These are phyloP conservation scores for Phialophora expanda DNA, from an alignment of 2,329 filamentous ascomycete genomes.

Conservation along the genomic window DNA sequence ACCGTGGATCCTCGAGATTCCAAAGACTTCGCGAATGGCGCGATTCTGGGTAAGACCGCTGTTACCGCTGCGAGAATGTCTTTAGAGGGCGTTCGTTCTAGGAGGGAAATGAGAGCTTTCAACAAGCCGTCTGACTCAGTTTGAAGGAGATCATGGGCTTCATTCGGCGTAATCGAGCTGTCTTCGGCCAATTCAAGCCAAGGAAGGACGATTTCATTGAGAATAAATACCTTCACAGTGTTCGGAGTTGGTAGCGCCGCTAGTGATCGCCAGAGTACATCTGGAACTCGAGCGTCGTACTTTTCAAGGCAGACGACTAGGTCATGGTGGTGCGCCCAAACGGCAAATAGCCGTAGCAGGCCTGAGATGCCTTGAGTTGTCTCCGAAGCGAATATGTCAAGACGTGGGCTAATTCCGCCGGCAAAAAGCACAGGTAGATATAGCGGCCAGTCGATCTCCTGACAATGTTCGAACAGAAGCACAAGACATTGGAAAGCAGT, in stretches of 20 bases:
- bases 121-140: constrained; percentile 60
- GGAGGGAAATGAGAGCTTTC: constrained; percentile 78
- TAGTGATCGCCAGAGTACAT: constrained; percentile 74
- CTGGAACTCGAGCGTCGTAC: constrained; percentile 65
- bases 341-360: constrained; percentile 77
- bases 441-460: constrained; percentile 71
- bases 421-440: constrained; percentile 74
- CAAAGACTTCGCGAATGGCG: constrained; percentile 28
- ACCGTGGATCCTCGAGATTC: constrained; percentile 27
- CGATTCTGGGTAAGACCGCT: constrained; percentile 31
- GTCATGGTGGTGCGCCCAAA: constrained; percentile 73
- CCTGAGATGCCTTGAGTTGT: constrained; percentile 89
- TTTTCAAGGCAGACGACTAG: constrained; percentile 72
- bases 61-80: constrained; percentile 33
- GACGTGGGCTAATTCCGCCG: constrained; percentile 75
- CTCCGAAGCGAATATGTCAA: constrained; percentile 79
- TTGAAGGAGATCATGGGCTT: constrained; percentile 24
- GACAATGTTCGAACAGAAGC: constrained; percentile 75
- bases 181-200: constrained; percentile 28
- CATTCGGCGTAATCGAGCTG: constrained; percentile 66
- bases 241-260: constrained; percentile 76
- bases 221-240: constrained; percentile 80
- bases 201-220: constrained; percentile 72
- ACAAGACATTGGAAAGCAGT: constrained; percentile 80
- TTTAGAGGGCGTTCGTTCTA: constrained; percentile 47